Evolutionary conservation across 2,329 filamentous ascomycete species (phyloP).

Genomic region (Colletotrichum filicis): DNA sequence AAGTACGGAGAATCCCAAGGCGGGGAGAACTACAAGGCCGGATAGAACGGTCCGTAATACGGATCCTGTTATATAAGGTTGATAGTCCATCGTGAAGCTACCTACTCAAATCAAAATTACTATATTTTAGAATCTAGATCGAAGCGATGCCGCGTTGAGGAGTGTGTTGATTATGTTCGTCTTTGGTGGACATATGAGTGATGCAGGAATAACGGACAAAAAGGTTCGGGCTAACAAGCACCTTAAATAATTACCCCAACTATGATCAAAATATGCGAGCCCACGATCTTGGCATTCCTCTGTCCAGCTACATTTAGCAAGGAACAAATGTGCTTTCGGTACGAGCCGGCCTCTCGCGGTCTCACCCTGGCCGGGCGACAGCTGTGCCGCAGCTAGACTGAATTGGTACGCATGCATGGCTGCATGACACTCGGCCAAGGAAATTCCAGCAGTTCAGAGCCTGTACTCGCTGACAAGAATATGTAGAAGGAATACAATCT

Average conservation of each 20-base stretch:
- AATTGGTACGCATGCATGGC: background rate
- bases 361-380: slow-evolving; percentile 17
- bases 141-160: background rate
- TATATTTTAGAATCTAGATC: background rate
- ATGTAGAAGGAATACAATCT: background rate
- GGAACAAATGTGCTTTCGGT: background rate
- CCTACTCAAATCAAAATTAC: background rate
- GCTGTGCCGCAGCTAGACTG: slow-evolving; percentile 17
- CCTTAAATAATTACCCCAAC: background rate
- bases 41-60: background rate
- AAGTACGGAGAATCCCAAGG: background rate
- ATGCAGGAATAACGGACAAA: background rate
- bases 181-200: background rate
- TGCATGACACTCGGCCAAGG: background rate
- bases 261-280: background rate
- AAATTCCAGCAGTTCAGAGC: background rate
- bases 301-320: background rate
- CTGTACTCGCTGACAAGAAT: background rate
- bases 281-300: background rate
- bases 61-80: background rate
- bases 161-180: background rate
- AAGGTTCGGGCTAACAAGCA: background rate
- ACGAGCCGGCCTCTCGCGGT: background rate
- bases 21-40: background rate
- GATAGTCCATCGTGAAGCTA: background rate